Evolutionary conservation across 1,139 yeast species (phyloP).

Genomic region (Magnusiomyces paraingens): DNA sequence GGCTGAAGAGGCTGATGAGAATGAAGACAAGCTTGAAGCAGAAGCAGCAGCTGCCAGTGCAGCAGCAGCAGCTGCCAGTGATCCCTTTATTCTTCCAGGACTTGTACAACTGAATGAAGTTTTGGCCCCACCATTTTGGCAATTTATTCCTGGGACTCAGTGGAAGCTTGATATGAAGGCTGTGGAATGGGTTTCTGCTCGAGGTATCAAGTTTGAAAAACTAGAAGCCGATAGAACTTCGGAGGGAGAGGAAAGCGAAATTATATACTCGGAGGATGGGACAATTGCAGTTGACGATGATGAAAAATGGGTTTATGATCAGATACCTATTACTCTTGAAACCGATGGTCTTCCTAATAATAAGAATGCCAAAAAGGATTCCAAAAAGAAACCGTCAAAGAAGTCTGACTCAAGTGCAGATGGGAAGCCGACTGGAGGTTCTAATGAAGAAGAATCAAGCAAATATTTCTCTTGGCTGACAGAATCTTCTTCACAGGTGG

Average conservation of each 20-base stretch:
- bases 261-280: slow-evolving; percentile 8
- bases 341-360: too few species aligned
- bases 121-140: slow-evolving; percentile 28
- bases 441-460: too few species aligned
- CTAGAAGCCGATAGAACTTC: neutral
- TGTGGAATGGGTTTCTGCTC: slow-evolving; percentile 23
- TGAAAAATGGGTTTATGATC: slow-evolving; percentile 32
- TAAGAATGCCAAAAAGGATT: too few species aligned
- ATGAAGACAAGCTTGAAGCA: neutral
- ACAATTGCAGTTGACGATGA: slow-evolving; percentile 20
- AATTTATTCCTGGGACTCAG: slow-evolving; percentile 17
- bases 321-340: slow-evolving; percentile 4
- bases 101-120: slow-evolving; percentile 19
- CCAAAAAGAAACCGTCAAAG: too few species aligned
- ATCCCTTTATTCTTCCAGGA: slow-evolving; percentile 3
- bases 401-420: too few species aligned
- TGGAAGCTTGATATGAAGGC: slow-evolving; percentile 29
- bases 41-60: slow-evolving; percentile 5
- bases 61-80: neutral
- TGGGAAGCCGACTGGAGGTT: too few species aligned
- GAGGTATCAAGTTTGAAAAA: slow-evolving; percentile 15
- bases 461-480: too few species aligned
- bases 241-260: neutral
- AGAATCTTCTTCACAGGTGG: too few species aligned
- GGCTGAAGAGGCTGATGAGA: neutral